Evolutionary conservation across 2,329 filamentous ascomycete species (phyloP).

Genomic region (Epichloe elymi): DNA sequence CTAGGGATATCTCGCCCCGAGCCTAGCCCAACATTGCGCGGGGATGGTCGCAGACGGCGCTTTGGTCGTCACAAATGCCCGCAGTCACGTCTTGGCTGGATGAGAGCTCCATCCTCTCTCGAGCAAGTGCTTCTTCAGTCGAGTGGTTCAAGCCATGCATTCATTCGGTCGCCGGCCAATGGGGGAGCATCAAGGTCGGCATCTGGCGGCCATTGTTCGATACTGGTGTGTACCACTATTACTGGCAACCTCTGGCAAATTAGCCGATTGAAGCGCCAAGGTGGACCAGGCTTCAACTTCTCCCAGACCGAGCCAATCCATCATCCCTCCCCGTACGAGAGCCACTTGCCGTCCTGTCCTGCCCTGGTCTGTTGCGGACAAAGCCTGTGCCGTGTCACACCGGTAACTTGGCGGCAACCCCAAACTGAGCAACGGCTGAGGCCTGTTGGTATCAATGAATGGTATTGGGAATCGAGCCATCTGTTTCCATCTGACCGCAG

Average conservation of each 20-base stretch:
- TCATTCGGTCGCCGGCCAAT: slow-evolving; percentile 23
- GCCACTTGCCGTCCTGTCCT: neutral
- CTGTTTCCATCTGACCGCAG: neutral
- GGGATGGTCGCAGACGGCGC: neutral
- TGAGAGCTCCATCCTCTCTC: neutral
- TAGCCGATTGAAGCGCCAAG: slow-evolving; percentile 35
- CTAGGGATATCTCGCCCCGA: no score
- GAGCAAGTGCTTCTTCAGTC: neutral
- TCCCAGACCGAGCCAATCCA: slow-evolving; percentile 6
- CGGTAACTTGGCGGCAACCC: neutral
- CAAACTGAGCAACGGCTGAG: neutral
- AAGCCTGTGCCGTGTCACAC: neutral
- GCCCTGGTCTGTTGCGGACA: neutral
- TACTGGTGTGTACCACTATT: neutral
- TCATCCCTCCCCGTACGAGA: slow-evolving; percentile 2
- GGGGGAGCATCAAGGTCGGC: slow-evolving; percentile 16
- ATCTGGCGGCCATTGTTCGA: slow-evolving; percentile 29
- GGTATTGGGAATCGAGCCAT: neutral
- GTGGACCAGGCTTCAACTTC: slow-evolving; percentile 23
- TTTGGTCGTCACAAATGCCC: neutral
- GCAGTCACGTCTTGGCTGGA: neutral
- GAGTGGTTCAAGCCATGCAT: slow-evolving; percentile 1
- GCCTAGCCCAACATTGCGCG: neutral
- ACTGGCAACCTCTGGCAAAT: slow-evolving; percentile 26
- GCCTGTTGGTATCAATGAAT: neutral